These are phyloP conservation scores for Boletus fagicola DNA, from an alignment of 768 basidiomycete genomes.

Conservation along the genomic window DNA sequence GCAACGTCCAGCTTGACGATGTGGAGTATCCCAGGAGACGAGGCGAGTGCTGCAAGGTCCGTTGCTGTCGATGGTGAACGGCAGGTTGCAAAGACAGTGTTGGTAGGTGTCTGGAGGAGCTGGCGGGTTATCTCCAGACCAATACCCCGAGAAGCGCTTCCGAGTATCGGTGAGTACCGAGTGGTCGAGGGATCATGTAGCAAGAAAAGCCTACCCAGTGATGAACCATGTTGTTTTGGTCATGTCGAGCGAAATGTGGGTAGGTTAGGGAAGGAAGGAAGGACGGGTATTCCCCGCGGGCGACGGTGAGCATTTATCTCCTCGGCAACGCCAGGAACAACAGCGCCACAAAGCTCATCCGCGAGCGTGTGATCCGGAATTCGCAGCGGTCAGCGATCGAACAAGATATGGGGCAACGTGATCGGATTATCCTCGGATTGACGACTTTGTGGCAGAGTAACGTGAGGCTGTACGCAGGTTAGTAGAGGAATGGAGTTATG, in stretches of 20 bases:
- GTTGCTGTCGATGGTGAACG: conserved; percentile 19
- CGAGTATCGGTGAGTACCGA: background rate
- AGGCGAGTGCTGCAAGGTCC: conserved; percentile 8
- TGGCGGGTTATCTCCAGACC: conserved; percentile 13
- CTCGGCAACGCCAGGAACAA: background rate
- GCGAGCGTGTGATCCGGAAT: background rate
- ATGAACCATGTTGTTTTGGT: conserved; percentile 8
- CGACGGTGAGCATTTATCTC: background rate
- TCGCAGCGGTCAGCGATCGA: background rate
- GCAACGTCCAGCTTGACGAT: conserved; percentile 34
- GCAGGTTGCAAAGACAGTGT: conserved; percentile 26
- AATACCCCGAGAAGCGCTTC: conserved; percentile 13
- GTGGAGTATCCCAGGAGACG: conserved; percentile 29
- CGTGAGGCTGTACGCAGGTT: too few relatives aligned
- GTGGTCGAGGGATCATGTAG: background rate
- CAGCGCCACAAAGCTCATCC: background rate
- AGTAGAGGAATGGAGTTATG: too few relatives aligned
- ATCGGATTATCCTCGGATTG: background rate
- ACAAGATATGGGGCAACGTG: background rate
- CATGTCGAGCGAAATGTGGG: background rate
- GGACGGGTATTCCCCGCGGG: background rate
- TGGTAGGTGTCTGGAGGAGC: conserved; percentile 13
- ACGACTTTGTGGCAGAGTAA: background rate
- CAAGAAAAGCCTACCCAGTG: conserved; percentile 4
- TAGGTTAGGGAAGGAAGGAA: background rate